Conservation (phyloP, 1,139 yeast genomes). For the Magnusiomyces ingens region DNA sequence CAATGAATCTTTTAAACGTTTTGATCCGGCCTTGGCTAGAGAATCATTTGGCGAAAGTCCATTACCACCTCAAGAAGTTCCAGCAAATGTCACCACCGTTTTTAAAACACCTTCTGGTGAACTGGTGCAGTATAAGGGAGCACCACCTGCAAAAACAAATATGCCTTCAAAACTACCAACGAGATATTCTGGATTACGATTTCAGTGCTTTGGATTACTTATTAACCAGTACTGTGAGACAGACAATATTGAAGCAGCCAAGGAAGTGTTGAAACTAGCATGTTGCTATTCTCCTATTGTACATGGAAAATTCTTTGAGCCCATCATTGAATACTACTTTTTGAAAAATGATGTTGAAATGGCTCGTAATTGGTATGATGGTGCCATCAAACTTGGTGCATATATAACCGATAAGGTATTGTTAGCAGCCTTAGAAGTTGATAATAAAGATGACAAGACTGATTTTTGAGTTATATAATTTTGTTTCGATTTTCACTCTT, state of each 20-base stretch:
- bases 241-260: slow-evolving; percentile 13
- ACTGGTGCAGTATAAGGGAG: too few relatives aligned
- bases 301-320: slow-evolving; percentile 15
- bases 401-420: slow-evolving; percentile 1
- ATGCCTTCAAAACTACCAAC: not conserved
- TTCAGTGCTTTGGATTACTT: not conserved
- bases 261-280: slow-evolving; percentile 17
- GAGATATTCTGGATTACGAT: not conserved
- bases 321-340: slow-evolving; percentile 20
- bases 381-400: slow-evolving; percentile 19
- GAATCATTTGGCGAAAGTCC: too few relatives aligned
- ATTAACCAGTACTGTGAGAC: slow-evolving; percentile 3
- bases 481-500: too few relatives aligned
- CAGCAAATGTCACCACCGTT: too few relatives aligned
- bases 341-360: slow-evolving; percentile 6
- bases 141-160: too few relatives aligned
- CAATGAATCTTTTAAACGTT: not conserved
- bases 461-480: too few relatives aligned
- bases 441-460: not conserved
- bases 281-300: slow-evolving; percentile 16
- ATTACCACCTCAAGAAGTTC: too few relatives aligned
- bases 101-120: too few relatives aligned
- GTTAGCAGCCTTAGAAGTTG: not conserved
- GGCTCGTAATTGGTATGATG: slow-evolving; percentile 19
- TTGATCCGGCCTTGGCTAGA: not conserved